phyloP scores from a whole-genome alignment of 805 yeast species.

The Blastobotrys chiropterorum region DNA sequence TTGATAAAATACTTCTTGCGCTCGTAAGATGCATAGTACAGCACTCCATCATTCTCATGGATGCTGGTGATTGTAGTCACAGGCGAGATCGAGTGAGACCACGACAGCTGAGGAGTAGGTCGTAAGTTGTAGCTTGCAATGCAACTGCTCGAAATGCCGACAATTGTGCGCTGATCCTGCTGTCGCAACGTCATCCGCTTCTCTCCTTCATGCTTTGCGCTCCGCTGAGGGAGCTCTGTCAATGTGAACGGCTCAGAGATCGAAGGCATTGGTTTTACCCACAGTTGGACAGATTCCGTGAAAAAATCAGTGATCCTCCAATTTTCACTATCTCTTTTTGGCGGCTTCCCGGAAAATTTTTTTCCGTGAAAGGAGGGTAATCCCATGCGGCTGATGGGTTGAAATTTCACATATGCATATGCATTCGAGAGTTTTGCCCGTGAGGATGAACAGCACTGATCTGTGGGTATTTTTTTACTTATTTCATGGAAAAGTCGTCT shows the following conservation, averaged over 20 bases:
- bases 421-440: too few relatives aligned
- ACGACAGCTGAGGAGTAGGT: conserved; percentile 29
- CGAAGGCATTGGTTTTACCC: conserved; percentile 2
- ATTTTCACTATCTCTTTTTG: background rate
- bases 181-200: conserved; percentile 1
- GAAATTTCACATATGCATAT: too few relatives aligned
- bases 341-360: background rate
- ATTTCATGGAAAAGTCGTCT: too few relatives aligned
- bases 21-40: conserved; percentile 25
- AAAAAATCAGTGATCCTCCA: background rate
- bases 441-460: too few relatives aligned
- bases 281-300: background rate
- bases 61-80: conserved; percentile 25
- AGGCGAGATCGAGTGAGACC: conserved; percentile 31
- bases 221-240: conserved; percentile 19
- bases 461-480: too few relatives aligned
- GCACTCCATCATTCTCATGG: conserved; percentile 7
- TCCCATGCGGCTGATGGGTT: background rate
- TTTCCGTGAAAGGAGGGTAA: background rate
- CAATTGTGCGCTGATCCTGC: conserved; percentile 7
- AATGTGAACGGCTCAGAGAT: conserved; percentile 21
- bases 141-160: conserved; percentile 30
- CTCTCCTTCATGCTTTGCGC: conserved; percentile 2
- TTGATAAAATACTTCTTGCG: conserved; percentile 23
- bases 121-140: conserved; percentile 22